These are phyloP conservation scores for Candida golubevii DNA, from an alignment of 805 yeast species.

Conservation along the genomic window DNA sequence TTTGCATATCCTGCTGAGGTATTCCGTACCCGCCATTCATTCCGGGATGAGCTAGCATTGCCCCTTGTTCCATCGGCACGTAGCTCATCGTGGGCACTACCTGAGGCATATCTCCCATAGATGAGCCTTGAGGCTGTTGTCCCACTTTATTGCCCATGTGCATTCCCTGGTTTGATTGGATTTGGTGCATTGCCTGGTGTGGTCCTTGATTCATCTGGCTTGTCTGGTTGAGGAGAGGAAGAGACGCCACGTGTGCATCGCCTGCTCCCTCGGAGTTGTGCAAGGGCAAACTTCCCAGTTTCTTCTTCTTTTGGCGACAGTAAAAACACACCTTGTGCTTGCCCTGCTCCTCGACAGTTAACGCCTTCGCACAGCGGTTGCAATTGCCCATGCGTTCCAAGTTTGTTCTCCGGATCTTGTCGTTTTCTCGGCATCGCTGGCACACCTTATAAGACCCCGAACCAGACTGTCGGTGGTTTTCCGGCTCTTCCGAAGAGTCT, in stretches of 20 bases:
- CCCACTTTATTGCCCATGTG: neutral
- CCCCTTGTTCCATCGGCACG: constrained; percentile 12
- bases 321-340: constrained; percentile 52
- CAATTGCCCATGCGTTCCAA: constrained; percentile 58
- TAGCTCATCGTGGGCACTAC: constrained; percentile 10
- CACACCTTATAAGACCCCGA: constrained; percentile 54
- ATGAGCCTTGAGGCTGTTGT: neutral
- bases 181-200: constrained; percentile 1
- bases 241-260: neutral
- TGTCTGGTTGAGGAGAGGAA: neutral
- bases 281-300: constrained; percentile 14
- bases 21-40: constrained; percentile 3
- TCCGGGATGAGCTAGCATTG: constrained; percentile 11
- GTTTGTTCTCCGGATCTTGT: constrained; percentile 51
- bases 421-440: constrained; percentile 57
- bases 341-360: constrained; percentile 43
- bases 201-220: neutral
- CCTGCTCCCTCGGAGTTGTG: neutral
- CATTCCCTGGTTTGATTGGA: constrained; percentile 1
- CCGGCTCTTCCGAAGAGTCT: constrained; percentile 13
- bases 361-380: constrained; percentile 54
- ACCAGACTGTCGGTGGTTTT: constrained; percentile 15
- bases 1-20: constrained; percentile 11
- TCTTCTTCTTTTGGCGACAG: constrained; percentile 54
- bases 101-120: constrained; percentile 3